Evolutionary conservation across 2,329 filamentous ascomycete species (phyloP).

Genomic region (Xylaria sp.): DNA sequence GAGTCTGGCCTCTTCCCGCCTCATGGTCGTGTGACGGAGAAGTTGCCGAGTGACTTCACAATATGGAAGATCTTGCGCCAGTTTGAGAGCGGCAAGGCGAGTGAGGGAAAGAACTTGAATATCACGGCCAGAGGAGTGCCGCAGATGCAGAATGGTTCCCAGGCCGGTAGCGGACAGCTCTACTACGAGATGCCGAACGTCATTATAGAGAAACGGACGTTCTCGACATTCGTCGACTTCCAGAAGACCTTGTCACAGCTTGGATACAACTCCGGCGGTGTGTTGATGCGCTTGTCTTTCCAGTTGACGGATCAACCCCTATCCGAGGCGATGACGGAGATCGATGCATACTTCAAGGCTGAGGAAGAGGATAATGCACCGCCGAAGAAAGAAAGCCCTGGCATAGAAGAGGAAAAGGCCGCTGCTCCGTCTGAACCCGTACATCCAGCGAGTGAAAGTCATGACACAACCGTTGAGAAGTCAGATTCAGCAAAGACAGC

Average conservation of each 20-base stretch:
- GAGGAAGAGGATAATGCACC: constrained; percentile 31
- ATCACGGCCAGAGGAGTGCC: constrained; percentile 80
- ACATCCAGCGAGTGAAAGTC: constrained; percentile 13
- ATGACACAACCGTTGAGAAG: constrained; percentile 15
- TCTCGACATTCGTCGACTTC: constrained; percentile 71
- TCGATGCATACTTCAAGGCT: constrained; percentile 66
- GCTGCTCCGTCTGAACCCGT: constrained; percentile 18
- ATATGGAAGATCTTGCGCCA: constrained; percentile 86
- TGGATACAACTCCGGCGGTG: constrained; percentile 78
- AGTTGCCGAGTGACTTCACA: constrained; percentile 81
- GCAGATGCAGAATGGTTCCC: constrained; percentile 48
- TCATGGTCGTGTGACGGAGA: constrained; percentile 68
- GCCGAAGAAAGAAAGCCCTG: constrained; percentile 1
- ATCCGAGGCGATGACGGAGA: constrained; percentile 78
- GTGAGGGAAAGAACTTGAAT: constrained; percentile 59
- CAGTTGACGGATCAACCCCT: constrained; percentile 70
- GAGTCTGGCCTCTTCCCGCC: constrained; percentile 57
- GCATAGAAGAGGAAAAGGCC: not conserved
- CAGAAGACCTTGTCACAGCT: constrained; percentile 86
- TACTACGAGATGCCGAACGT: constrained; percentile 85
- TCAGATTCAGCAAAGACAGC: not conserved
- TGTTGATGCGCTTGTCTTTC: constrained; percentile 73
- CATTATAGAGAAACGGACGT: constrained; percentile 74
- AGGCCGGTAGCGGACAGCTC: constrained; percentile 63
- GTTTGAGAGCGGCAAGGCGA: constrained; percentile 74